Conservation (phyloP, 108 stramenopile species). For the Poteriospumella lacustris region DNA sequence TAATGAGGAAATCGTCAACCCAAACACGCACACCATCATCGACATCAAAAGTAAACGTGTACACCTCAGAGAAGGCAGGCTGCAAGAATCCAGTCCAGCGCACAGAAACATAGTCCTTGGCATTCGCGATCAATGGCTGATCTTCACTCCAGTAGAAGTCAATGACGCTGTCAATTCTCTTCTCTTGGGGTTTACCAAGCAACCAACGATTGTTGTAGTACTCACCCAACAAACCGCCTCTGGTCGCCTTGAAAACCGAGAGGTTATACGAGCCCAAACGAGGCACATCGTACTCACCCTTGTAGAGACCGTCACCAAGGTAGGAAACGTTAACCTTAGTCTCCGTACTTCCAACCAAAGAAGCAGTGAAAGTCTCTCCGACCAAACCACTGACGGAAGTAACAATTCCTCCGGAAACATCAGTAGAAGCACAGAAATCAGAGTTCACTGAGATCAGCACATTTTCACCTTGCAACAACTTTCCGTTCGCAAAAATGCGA, state of each 20-base stretch:
- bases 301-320: constrained; percentile 49
- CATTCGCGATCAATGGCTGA: constrained; percentile 54
- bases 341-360: constrained; percentile 43
- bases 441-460: constrained; percentile 22
- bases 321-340: constrained; percentile 44
- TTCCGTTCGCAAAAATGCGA: constrained; percentile 41
- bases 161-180: constrained; percentile 56
- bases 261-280: constrained; percentile 58
- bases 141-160: constrained; percentile 61
- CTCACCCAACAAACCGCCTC: constrained; percentile 64
- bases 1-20: constrained; percentile 60
- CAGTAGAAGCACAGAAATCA: constrained; percentile 31
- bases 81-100: constrained; percentile 69
- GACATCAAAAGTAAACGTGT: constrained; percentile 56
- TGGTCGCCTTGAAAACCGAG: constrained; percentile 43
- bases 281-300: constrained; percentile 56
- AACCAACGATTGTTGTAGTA: constrained; percentile 76
- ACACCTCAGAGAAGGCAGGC: constrained; percentile 60
- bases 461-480: constrained; percentile 35
- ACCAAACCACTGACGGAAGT: constrained; percentile 51
- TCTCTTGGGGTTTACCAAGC: constrained; percentile 48
- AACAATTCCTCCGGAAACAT: not conserved
- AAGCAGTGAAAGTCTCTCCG: constrained; percentile 55
- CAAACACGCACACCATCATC: constrained; percentile 69
- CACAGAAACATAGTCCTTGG: constrained; percentile 63